A percentile compares a stretch with the other conserved stretches of the same genome.
Conservation (phyloP, 352 stramenopile species). For the Paralagenidium karlingii region DNA sequence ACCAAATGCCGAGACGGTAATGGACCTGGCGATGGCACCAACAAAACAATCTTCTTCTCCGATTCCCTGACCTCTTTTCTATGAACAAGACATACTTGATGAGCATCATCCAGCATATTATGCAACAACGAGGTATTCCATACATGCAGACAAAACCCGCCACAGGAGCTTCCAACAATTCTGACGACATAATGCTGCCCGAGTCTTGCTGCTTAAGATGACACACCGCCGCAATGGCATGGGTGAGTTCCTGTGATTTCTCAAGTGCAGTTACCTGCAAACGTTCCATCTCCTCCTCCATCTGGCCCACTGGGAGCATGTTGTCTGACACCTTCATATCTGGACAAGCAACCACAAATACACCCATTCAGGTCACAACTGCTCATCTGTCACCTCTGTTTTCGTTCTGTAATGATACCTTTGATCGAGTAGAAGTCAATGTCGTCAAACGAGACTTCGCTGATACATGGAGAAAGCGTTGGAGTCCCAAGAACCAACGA, state of each 20-base stretch:
- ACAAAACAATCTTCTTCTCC: slow-evolving; percentile 68
- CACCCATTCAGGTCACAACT: background rate
- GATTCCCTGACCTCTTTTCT: slow-evolving; percentile 68
- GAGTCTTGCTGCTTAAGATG: slow-evolving; percentile 24
- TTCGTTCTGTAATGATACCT: slow-evolving; percentile 25
- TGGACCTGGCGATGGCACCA: slow-evolving; percentile 69
- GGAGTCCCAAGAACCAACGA: slow-evolving; percentile 47
- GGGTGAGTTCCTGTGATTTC: slow-evolving; percentile 52
- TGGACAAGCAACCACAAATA: slow-evolving; percentile 1
- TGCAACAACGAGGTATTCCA: slow-evolving; percentile 5
- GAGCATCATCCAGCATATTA: background rate
- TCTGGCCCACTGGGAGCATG: slow-evolving; percentile 77
- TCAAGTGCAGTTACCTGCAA: slow-evolving; percentile 58
- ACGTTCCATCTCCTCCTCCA: slow-evolving; percentile 47
- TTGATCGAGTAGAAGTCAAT: slow-evolving; percentile 65
- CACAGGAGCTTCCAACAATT: slow-evolving; percentile 40
- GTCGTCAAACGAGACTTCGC: slow-evolving; percentile 68
- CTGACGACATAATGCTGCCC: slow-evolving; percentile 25
- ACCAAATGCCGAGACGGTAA: slow-evolving; percentile 69
- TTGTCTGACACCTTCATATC: slow-evolving; percentile 79
- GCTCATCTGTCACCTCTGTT: no score
- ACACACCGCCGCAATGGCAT: slow-evolving; percentile 62
- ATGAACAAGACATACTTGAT: background rate
- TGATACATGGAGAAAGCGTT: slow-evolving; percentile 68
- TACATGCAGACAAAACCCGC: slow-evolving; percentile 82